These are phyloP conservation scores for Lactifluus subvellereus DNA, from an alignment of 768 basidiomycete species.

Conservation along the genomic window DNA sequence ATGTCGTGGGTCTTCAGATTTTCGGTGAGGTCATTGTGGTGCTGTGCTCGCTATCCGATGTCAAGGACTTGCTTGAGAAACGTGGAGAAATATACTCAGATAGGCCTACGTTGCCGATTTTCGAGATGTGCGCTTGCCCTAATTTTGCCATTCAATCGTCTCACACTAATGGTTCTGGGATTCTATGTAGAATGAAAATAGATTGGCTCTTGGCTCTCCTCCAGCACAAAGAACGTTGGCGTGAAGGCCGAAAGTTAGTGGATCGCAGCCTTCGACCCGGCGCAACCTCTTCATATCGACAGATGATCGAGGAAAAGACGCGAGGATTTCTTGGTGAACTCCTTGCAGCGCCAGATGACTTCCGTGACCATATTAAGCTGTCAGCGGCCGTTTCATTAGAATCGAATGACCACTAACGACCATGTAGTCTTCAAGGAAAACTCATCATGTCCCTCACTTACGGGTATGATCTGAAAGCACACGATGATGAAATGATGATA, in stretches of 20 bases:
- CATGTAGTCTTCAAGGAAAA: background rate
- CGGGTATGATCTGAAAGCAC: constrained; percentile 1
- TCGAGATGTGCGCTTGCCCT: constrained; percentile 1
- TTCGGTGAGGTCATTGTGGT: background rate
- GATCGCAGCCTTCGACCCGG: constrained; percentile 7
- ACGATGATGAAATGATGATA: background rate
- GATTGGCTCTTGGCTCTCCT: background rate
- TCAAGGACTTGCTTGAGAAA: constrained; percentile 2
- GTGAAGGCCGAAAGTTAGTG: background rate
- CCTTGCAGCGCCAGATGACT: background rate
- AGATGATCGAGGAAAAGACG: constrained; percentile 3
- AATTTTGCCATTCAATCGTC: too few relatives aligned
- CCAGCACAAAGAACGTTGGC: background rate
- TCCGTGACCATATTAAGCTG: background rate
- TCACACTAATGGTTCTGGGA: background rate
- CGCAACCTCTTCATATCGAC: background rate
- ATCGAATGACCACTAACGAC: background rate
- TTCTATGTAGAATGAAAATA: background rate
- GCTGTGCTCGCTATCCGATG: background rate
- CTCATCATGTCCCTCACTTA: constrained; percentile 6
- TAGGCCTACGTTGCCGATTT: background rate
- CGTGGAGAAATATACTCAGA: constrained; percentile 22
- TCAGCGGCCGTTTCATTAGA: background rate
- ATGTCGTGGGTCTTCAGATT: background rate
- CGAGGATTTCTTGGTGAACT: background rate